A percentile compares a stretch with the other conserved stretches of the same genome.
Conservation (phyloP, 2,329 filamentous ascomycete genomes). For the Coniochaeta hoffmannii region DNA sequence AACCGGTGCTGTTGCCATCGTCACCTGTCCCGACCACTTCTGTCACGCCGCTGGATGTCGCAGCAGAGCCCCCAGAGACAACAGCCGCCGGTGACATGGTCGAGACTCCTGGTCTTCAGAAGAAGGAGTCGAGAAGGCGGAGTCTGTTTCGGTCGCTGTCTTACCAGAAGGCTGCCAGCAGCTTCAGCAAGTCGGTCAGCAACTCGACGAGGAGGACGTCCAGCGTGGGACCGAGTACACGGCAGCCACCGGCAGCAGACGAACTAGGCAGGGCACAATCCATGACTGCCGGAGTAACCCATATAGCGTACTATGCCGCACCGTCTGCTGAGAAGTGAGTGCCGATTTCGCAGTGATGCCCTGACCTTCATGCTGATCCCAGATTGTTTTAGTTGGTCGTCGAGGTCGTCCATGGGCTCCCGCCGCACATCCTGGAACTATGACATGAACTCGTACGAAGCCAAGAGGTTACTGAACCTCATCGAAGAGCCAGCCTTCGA, state of each 20-base stretch:
- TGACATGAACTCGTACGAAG: constrained; percentile 35
- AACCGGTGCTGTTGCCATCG: constrained; percentile 11
- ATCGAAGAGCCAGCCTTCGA: constrained; percentile 25
- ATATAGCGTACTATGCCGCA: constrained; percentile 18
- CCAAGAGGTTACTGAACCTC: constrained; percentile 33
- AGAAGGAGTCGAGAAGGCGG: constrained; percentile 13
- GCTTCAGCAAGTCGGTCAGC: constrained; percentile 9
- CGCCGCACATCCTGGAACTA: constrained; percentile 33
- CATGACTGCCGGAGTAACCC: constrained; percentile 21
- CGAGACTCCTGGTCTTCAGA: constrained; percentile 11
- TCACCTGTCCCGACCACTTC: constrained; percentile 7
- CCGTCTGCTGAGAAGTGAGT: constrained; percentile 19
- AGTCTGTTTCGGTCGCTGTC: constrained; percentile 30
- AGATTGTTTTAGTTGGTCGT: constrained; percentile 19
- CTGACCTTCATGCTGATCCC: constrained; percentile 8
- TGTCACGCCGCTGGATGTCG: constrained; percentile 6
- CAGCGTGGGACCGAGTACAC: constrained; percentile 19
- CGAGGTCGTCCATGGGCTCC: constrained; percentile 4
- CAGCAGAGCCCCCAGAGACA: background rate
- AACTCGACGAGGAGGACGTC: constrained; percentile 19
- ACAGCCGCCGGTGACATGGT: constrained; percentile 1
- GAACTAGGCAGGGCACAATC: constrained; percentile 22
- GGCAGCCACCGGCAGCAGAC: constrained; percentile 13
- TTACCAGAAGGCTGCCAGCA: constrained; percentile 16
- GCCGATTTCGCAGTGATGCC: background rate